These are phyloP conservation scores for Colletotrichum euphorbiae DNA, from an alignment of 2,329 filamentous ascomycete species.

Conservation along the genomic window DNA sequence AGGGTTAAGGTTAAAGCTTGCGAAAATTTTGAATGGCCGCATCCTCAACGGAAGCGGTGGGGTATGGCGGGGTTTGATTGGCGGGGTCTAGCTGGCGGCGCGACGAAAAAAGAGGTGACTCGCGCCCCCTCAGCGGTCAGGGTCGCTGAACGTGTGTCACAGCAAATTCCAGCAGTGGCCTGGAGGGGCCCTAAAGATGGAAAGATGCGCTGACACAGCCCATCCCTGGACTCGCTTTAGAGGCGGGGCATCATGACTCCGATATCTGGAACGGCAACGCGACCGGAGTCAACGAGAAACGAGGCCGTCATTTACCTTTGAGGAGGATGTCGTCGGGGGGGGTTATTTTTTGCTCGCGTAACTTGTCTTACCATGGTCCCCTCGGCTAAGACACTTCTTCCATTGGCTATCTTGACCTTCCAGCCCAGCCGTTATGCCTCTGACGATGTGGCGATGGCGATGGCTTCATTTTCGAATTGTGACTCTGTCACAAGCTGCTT, in stretches of 20 bases:
- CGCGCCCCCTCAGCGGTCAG: constrained; percentile 9
- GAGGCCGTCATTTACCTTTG: constrained; percentile 10
- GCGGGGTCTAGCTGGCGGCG: constrained; percentile 35
- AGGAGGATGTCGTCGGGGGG: too few species aligned
- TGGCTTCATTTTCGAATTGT: background rate
- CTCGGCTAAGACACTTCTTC: background rate
- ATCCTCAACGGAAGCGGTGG: constrained; percentile 36
- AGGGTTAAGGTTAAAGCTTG: constrained; percentile 37
- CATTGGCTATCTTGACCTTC: background rate
- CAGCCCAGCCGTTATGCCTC: background rate
- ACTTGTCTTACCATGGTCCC: background rate
- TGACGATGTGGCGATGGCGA: background rate
- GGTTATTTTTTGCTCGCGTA: constrained; percentile 1
- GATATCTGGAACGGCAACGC: constrained; percentile 34
- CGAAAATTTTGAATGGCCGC: constrained; percentile 30
- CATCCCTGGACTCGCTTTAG: constrained; percentile 25
- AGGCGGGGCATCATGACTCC: constrained; percentile 28
- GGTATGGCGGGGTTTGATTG: constrained; percentile 40
- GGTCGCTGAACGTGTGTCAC: constrained; percentile 1
- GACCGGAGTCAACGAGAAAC: constrained; percentile 35
- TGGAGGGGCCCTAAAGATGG: background rate
- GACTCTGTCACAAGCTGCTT: background rate
- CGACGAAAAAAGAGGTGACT: constrained; percentile 10
- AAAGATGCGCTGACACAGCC: constrained; percentile 5
- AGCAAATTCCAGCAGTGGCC: constrained; percentile 1